These are phyloP conservation scores for Chytriomyces confervae DNA, from an alignment of 192 early-diverging fungal genomes.

Conservation along the genomic window DNA sequence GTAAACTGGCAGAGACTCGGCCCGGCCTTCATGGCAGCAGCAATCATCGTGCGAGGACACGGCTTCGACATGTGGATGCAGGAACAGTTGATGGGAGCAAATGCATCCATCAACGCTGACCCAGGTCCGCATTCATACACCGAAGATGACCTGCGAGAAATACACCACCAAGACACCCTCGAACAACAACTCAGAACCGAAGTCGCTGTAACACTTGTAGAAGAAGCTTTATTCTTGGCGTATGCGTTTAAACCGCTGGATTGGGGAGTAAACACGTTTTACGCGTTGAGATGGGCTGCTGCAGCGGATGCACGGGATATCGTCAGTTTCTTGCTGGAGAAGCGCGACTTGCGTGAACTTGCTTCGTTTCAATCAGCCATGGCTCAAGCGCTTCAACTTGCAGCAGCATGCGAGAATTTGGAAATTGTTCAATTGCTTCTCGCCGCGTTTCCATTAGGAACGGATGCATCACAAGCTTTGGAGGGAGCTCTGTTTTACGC, in stretches of 20 bases:
- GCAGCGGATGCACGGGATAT: not conserved
- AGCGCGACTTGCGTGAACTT: not conserved
- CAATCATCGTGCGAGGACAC: too few relatives aligned
- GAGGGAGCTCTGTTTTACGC: not conserved
- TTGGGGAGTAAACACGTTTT: not conserved
- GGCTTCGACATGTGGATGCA: not conserved
- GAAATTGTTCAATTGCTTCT: too few relatives aligned
- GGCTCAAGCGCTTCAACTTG: not conserved
- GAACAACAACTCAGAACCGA: not conserved
- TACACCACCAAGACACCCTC: not conserved
- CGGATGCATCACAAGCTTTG: not conserved
- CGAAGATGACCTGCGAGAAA: too few relatives aligned
- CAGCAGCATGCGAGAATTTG: not conserved
- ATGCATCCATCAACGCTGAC: not conserved
- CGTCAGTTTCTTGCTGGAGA: not conserved
- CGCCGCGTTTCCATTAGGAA: too few relatives aligned
- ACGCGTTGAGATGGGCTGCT: not conserved
- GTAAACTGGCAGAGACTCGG: too few relatives aligned
- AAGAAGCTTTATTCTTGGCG: not conserved
- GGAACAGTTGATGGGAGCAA: not conserved
- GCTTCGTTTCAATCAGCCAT: constrained; percentile 1
- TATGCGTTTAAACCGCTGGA: not conserved
- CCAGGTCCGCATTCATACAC: not conserved
- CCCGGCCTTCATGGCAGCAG: too few relatives aligned
- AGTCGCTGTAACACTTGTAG: not conserved